Conservation (phyloP, 2,329 filamentous ascomycete species). For the Colletotrichum spaethianum region DNA sequence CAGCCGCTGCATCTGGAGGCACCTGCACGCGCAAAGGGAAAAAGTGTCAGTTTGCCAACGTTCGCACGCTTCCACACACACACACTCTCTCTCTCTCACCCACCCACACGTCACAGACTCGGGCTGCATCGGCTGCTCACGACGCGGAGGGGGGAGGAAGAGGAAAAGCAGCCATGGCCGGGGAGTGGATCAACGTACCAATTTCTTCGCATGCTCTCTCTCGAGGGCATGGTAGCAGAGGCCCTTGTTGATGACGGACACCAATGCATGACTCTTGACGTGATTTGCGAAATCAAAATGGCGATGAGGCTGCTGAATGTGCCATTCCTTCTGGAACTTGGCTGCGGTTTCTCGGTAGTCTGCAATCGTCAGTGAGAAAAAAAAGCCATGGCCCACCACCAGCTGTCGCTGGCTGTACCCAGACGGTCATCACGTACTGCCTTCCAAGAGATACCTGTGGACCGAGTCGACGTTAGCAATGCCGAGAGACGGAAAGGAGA, state of each 20-base stretch:
- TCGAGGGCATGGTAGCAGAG: slow-evolving; percentile 73
- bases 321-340: slow-evolving; percentile 79
- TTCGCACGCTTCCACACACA: slow-evolving; percentile 41
- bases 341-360: slow-evolving; percentile 78
- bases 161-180: slow-evolving; percentile 23
- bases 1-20: slow-evolving; percentile 62
- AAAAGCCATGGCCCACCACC: slow-evolving; percentile 32
- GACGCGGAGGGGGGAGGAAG: slow-evolving; percentile 40
- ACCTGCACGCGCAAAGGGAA: slow-evolving; percentile 57
- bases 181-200: slow-evolving; percentile 58
- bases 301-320: slow-evolving; percentile 72
- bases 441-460: slow-evolving; percentile 72
- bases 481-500: slow-evolving; percentile 29
- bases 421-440: slow-evolving; percentile 64
- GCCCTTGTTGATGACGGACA: slow-evolving; percentile 74
- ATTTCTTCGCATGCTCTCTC: slow-evolving; percentile 65
- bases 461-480: slow-evolving; percentile 31
- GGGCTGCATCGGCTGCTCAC: slow-evolving; percentile 33
- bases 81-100: slow-evolving; percentile 11
- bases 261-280: slow-evolving; percentile 75
- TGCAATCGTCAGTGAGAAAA: slow-evolving; percentile 49
- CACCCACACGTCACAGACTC: slow-evolving; percentile 41
- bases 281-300: slow-evolving; percentile 75
- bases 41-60: slow-evolving; percentile 53
- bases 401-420: slow-evolving; percentile 36